Evolutionary conservation across 129 eudicot genomes (phyloP), one percentile per base, ranked within the genome.

Genomic region (Solidago caesia): DNA sequence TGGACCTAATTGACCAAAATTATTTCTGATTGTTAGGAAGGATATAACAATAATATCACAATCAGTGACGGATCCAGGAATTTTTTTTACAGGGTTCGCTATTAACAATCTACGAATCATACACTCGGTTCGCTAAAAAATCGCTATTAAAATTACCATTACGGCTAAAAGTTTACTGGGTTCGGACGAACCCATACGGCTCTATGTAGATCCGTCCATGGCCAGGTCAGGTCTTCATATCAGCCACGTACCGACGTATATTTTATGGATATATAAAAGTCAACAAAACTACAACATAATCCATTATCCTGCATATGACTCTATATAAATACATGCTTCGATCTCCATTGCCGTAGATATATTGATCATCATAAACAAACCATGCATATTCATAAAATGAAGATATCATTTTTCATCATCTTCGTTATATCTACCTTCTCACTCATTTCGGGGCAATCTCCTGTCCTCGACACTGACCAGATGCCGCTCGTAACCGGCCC

Each of bases 391-490:
- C 59, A 44, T 11, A 69, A 45, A 15, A 77, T 77, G 81, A 69
- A 70, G 55, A 15, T 44, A 69, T 2, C 53, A 69, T 45, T 70
- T 67, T 48, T 48, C 75, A 33, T 76, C 29, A 39, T 79, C 65
- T 26, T 80, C 65, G n/a, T 77, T 61, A 64, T 82, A 44, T 79
- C 68, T 65, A 39, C 49, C 29, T 29, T 11, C 80, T 75, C 81
- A 46, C 6, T 55, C 13, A 77, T 44, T 16, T 56, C 78, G 48
- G 66, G 82, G 53, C 74, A 57, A 27, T 80, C 74, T 9, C 77
- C 77, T 1, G 70, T 73, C 46, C 49, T 73, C 8, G 77, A 73
- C 70, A 73, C 77, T 2, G 16, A 73, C 48, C 61, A 10, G 16
- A 61, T 45, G 41, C 70, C 70, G 2, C 59, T 73, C 15, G 77